These are phyloP conservation scores for Jackrogersella multiformis DNA, from an alignment of 495 filamentous ascomycete species.

Conservation along the genomic window DNA sequence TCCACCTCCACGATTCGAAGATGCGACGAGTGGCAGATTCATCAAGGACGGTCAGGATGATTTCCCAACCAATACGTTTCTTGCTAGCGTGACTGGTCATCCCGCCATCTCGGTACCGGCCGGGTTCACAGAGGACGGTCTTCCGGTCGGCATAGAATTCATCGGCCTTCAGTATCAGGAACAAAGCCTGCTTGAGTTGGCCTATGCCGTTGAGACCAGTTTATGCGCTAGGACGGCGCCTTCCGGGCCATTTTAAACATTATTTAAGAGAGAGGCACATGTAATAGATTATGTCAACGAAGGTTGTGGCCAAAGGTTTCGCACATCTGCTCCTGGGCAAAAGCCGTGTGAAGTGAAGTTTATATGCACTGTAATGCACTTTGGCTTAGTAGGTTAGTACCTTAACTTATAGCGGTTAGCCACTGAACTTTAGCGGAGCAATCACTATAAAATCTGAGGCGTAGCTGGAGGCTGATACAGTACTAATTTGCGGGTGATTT, in stretches of 20 bases:
- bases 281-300: too few relatives aligned
- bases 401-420: too few relatives aligned
- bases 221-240: slow-evolving; percentile 16
- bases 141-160: slow-evolving; percentile 44
- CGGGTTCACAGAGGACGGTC: slow-evolving; percentile 39
- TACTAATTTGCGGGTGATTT: too few relatives aligned
- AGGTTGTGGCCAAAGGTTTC: too few relatives aligned
- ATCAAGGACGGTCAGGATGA: slow-evolving; percentile 19
- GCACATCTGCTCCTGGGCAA: too few relatives aligned
- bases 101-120: slow-evolving; percentile 45
- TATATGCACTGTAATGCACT: too few relatives aligned
- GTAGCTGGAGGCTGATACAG: too few relatives aligned
- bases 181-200: slow-evolving; percentile 43
- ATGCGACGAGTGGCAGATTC: slow-evolving; percentile 31
- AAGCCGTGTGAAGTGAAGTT: too few relatives aligned
- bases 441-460: too few relatives aligned
- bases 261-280: too few relatives aligned
- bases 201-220: slow-evolving; percentile 33
- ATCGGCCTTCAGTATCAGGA: slow-evolving; percentile 39
- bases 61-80: slow-evolving; percentile 44
- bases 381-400: too few relatives aligned
- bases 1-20: slow-evolving; percentile 39
- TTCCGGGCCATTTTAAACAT: background rate
- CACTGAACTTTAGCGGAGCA: too few relatives aligned
- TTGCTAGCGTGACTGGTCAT: slow-evolving; percentile 36